Conservation (phyloP, 371 early-diverging fungal species). For the Mucor mucedo region DNA sequence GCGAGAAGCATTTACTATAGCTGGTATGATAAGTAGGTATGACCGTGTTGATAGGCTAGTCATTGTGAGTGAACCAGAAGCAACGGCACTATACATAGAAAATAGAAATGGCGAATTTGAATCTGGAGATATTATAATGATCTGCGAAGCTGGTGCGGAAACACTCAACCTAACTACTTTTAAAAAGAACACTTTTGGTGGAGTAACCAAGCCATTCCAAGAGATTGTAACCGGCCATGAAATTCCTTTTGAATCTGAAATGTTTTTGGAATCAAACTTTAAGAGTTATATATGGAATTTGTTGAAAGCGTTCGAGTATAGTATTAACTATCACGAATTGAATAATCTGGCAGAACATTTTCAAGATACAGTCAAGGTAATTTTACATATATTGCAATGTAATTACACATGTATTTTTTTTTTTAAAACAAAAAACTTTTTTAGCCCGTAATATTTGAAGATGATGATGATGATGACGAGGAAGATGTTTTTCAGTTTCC, state of each 20-base stretch:
- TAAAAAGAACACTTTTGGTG: neutral
- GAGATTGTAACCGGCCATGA: neutral
- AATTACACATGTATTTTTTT: too few relatives aligned
- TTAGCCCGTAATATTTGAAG: neutral
- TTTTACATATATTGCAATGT: too few relatives aligned
- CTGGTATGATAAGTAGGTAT: neutral
- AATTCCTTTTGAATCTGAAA: neutral
- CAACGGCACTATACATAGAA: neutral
- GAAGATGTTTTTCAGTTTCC: neutral
- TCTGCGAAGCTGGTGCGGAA: neutral
- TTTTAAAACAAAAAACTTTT: neutral
- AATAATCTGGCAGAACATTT: neutral
- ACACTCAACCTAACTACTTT: neutral
- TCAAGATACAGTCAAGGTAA: neutral
- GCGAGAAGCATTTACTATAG: neutral
- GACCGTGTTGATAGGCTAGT: neutral
- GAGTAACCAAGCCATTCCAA: neutral
- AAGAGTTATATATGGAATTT: neutral
- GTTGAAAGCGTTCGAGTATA: neutral
- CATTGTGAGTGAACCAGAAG: neutral
- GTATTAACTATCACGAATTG: neutral
- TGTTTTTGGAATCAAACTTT: neutral
- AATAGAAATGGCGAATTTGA: neutral
- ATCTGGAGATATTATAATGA: neutral
- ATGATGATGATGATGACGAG: neutral